phyloP scores from a whole-genome alignment of 768 basidiomycete genomes.

The Boletales sp. region DNA sequence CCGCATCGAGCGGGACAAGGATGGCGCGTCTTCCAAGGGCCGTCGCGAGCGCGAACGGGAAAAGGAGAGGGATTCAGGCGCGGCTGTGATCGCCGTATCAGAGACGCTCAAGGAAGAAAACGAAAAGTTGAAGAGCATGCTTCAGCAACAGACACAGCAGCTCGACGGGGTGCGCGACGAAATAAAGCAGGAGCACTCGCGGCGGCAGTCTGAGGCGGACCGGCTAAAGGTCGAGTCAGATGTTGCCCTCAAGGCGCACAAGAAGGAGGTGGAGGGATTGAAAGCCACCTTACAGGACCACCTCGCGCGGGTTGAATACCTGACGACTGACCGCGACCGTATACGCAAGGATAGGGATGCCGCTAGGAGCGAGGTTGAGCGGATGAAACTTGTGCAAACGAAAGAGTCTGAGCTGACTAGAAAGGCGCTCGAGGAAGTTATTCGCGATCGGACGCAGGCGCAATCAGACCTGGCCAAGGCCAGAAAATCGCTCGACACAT shows the following conservation, averaged over 20 bases:
- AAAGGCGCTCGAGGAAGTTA: conserved; percentile 24
- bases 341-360: conserved; percentile 22
- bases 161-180: conserved; percentile 8
- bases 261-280: conserved; percentile 15
- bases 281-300: conserved; percentile 19
- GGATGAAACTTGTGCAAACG: conserved; percentile 10
- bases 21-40: conserved; percentile 7
- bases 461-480: conserved; percentile 20
- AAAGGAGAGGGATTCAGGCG: conserved; percentile 8
- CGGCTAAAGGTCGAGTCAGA: conserved; percentile 13
- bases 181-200: conserved; percentile 7
- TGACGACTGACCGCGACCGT: conserved; percentile 24
- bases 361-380: conserved; percentile 19
- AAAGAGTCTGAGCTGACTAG: conserved; percentile 16
- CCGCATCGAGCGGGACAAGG: conserved; percentile 14
- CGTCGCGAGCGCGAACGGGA: conserved; percentile 20
- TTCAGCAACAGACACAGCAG: conserved; percentile 19
- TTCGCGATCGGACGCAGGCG: conserved; percentile 15
- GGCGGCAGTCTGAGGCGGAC: conserved; percentile 9
- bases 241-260: conserved; percentile 1
- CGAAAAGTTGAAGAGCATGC: conserved; percentile 18
- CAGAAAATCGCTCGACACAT: conserved; percentile 18
- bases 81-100: neutral
- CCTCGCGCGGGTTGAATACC: conserved; percentile 14
- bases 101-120: conserved; percentile 22